Base-by-base conservation (phyloP, 371 early-diverging fungal species). In the Actinomortierella ambigua region DNA sequence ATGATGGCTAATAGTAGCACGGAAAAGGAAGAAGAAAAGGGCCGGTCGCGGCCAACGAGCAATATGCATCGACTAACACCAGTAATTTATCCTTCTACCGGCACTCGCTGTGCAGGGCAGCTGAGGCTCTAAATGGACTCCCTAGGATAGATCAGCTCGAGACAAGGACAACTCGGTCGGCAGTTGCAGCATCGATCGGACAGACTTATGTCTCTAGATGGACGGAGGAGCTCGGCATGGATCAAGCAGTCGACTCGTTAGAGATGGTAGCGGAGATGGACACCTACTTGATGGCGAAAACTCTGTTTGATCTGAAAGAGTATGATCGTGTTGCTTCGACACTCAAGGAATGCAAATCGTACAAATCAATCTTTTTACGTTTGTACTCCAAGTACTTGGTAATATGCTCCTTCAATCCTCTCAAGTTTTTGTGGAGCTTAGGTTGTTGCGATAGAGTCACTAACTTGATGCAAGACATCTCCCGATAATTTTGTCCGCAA, bases 301-400 rank as follows among this genome's bases (percentile, higher is more conserved):
- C 87, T 3, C 79, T 88, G 29, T 93, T 93, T 61, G 88, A 92
- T 43, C 63, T 86, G 57, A 83, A 88, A 56, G 88, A 93, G 55
- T 90, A 82, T 59, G 86, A 88, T 65, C 81, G 88, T 9, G 88
- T 84, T 26, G 79, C 81, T 0, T 76, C 69, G 43, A 55, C 80
- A 1, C 71, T 93, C 18, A 69, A 81, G 47, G 79, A 77, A 11
- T 83, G 83, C 41, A 57, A 40, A 2, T 71, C 79, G 11, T 76
- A 82, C 4, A 82, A 83, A 46, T 79, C 86, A 9, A 65, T 77
- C 55, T 93, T 93, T 65, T 65, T 93, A 46, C 75, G 85, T 46
- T 77, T 90, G 5, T 93, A 93, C 65, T 76, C 93, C 8, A 83
- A 81, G 63, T 90, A 85, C 63, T 63, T 90, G 61, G 89, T 84